A percentile compares a stretch with the other conserved stretches of the same genome.
Evolutionary conservation across 306 rosid species (phyloP).

Genomic region (Canavalia gladiata): DNA sequence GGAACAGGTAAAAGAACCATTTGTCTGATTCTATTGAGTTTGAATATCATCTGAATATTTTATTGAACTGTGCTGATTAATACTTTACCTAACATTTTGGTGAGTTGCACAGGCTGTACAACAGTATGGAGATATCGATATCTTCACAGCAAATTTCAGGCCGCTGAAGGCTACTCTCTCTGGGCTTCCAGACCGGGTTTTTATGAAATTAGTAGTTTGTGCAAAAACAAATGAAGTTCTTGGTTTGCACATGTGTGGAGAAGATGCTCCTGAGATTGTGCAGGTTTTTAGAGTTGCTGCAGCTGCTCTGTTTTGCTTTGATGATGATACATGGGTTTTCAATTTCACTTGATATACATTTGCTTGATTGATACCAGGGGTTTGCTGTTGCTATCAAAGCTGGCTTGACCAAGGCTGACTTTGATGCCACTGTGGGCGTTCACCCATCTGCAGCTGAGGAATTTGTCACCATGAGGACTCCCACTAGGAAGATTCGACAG

Average conservation of each 20-base stretch:
- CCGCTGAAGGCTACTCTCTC: constrained; percentile 97
- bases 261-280: constrained; percentile 88
- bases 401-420: constrained; percentile 91
- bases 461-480: constrained; percentile 91
- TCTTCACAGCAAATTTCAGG: constrained; percentile 85
- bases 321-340: constrained; percentile 33
- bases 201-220: constrained; percentile 88
- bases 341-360: constrained; percentile 39
- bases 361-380: constrained; percentile 65
- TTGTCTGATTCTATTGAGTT: constrained; percentile 38
- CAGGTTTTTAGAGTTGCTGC: constrained; percentile 70
- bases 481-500: constrained; percentile 77
- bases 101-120: constrained; percentile 73
- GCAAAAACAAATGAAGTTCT: constrained; percentile 79
- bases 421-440: constrained; percentile 89
- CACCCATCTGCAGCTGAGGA: constrained; percentile 98
- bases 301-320: constrained; percentile 29
- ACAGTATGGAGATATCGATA: constrained; percentile 83
- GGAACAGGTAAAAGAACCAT: constrained; percentile 75
- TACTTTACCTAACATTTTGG: constrained; percentile 25
- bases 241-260: constrained; percentile 96
- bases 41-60: constrained; percentile 32
- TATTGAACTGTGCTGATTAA: constrained; percentile 36
- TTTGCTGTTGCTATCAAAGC: constrained; percentile 96
- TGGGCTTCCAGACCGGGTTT: constrained; percentile 89